Evolutionary conservation across 1,284 basidiomycete genomes (phyloP).

Genomic region (Ustilago tritici): DNA sequence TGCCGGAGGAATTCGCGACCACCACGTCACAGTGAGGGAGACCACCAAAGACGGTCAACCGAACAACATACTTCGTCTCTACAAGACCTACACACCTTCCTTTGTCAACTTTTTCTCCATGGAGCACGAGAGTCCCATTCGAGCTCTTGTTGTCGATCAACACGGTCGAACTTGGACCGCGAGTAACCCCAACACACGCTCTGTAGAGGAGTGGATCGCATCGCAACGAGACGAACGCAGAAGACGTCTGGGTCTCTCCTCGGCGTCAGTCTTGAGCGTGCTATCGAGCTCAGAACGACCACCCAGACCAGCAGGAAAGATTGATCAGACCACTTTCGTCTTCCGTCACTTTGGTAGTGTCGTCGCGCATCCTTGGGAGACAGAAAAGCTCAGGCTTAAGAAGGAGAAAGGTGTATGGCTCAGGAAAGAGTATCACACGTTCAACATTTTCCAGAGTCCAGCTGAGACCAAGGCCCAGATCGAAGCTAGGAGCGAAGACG

Average conservation of each 20-base stretch:
- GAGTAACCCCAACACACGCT: conserved; percentile 30
- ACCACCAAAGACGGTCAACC: conserved; percentile 12
- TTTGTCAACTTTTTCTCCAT: conserved; percentile 50
- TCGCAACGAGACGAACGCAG: conserved; percentile 31
- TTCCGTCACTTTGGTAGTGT: conserved; percentile 44
- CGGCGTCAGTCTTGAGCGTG: not conserved
- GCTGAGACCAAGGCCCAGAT: conserved; percentile 39
- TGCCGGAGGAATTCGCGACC: conserved; percentile 30
- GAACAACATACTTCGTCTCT: conserved; percentile 20
- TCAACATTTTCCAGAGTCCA: conserved; percentile 42
- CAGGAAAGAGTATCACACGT: conserved; percentile 47
- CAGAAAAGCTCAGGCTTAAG: conserved; percentile 37
- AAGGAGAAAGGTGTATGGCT: conserved; percentile 40
- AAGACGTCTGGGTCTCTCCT: conserved; percentile 24
- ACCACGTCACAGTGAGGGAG: conserved; percentile 10
- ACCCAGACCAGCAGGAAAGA: conserved; percentile 29
- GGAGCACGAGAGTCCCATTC: conserved; percentile 26
- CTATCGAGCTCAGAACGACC: conserved; percentile 33
- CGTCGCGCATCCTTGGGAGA: conserved; percentile 52
- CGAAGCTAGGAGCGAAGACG: conserved; percentile 28
- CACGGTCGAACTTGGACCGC: conserved; percentile 54
- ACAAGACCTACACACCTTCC: conserved; percentile 54
- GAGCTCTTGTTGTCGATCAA: conserved; percentile 45
- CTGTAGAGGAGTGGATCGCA: conserved; percentile 41
- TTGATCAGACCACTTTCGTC: conserved; percentile 53